A percentile compares a stretch with the other conserved stretches of the same genome.
Conservation (phyloP, 2,329 filamentous ascomycete species). For the Exophiala spinifera region DNA sequence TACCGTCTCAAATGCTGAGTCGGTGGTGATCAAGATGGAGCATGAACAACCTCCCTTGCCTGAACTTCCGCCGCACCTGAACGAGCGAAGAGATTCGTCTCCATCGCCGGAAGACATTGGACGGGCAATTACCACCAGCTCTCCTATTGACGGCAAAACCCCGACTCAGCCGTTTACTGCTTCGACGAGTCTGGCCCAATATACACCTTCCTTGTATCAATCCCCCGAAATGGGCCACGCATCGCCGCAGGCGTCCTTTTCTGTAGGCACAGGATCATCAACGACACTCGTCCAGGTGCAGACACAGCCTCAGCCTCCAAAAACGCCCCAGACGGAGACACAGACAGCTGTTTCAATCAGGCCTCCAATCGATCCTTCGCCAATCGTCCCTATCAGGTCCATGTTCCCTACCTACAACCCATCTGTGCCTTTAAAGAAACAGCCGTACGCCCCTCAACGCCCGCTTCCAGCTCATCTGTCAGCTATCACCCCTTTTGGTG, state of each 20-base stretch:
- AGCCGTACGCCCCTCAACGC: conserved; percentile 37
- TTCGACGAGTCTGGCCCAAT: conserved; percentile 15
- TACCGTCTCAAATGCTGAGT: conserved; percentile 16
- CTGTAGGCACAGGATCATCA: conserved; percentile 19
- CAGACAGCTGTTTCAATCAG: conserved; percentile 5
- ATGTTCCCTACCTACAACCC: conserved; percentile 47
- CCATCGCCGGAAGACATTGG: conserved; percentile 27
- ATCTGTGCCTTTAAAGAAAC: conserved; percentile 36
- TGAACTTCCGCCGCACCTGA: conserved; percentile 8
- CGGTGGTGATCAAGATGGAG: conserved; percentile 23
- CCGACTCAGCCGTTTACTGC: conserved; percentile 11
- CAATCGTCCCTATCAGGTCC: conserved; percentile 41
- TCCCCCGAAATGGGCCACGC: conserved; percentile 5
- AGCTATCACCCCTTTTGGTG: conserved; percentile 5
- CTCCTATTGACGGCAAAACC: conserved; percentile 26
- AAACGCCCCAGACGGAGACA: not conserved
- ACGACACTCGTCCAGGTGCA: conserved; percentile 18
- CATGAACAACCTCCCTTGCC: conserved; percentile 17
- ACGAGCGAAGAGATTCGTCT: conserved; percentile 7
- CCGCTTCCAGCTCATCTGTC: conserved; percentile 20
- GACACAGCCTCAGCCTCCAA: not conserved
- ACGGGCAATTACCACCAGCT: conserved; percentile 26
- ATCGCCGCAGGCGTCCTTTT: conserved; percentile 22
- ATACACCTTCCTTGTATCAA: conserved; percentile 26
- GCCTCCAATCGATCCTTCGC: conserved; percentile 29